Conservation (phyloP, 495 filamentous ascomycete species). For the Aspergillus leporis region DNA sequence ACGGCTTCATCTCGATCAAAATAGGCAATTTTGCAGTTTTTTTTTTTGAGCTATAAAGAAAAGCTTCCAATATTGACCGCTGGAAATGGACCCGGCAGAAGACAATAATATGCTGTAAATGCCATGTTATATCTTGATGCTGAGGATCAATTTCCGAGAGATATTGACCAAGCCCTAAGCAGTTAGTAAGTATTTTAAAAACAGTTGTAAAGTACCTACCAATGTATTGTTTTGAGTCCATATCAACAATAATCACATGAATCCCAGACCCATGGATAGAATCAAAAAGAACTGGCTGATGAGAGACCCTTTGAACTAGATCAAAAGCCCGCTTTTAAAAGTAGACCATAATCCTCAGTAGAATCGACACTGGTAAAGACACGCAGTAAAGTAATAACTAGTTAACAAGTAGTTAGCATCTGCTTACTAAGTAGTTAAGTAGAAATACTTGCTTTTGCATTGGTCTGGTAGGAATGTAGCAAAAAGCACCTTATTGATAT, state of each 20-base stretch:
- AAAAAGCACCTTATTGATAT: slow-evolving; percentile 15
- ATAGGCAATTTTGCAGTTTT: too few relatives aligned
- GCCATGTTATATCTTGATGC: not conserved
- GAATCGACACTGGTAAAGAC: not conserved
- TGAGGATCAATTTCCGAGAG: slow-evolving; percentile 8
- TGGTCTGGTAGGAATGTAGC: slow-evolving; percentile 5
- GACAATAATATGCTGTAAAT: slow-evolving; percentile 7
- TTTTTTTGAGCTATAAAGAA: too few relatives aligned
- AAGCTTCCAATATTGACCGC: slow-evolving; percentile 1
- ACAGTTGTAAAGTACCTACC: slow-evolving; percentile 8
- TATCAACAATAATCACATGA: slow-evolving; percentile 13
- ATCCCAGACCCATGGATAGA: slow-evolving; percentile 11
- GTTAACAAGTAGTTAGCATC: slow-evolving; percentile 8
- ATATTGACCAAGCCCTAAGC: slow-evolving; percentile 9
- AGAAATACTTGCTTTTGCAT: slow-evolving; percentile 13
- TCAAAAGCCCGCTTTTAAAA: slow-evolving; percentile 9
- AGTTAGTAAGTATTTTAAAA: too few relatives aligned
- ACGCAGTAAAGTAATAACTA: not conserved
- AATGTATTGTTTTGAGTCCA: slow-evolving; percentile 6
- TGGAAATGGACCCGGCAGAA: slow-evolving; percentile 13
- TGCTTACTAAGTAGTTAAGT: not conserved
- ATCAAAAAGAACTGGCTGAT: slow-evolving; percentile 7
- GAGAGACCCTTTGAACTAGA: not conserved
- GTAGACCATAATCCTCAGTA: slow-evolving; percentile 3
- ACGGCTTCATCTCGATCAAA: too few relatives aligned